phyloP scores from a whole-genome alignment of 371 early-diverging fungal species.

The Syncephalis fuscata region DNA sequence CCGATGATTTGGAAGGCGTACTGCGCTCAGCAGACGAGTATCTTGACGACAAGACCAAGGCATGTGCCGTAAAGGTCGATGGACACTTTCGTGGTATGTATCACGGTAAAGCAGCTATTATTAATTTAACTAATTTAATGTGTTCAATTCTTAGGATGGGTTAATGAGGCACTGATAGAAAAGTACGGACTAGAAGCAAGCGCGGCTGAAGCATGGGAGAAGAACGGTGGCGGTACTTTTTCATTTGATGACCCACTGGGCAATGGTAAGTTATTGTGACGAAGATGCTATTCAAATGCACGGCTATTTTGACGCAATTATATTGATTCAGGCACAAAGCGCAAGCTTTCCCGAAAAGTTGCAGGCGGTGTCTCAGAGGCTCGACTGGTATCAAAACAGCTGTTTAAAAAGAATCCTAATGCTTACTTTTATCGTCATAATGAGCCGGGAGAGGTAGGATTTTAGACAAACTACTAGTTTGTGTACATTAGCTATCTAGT shows the following conservation, averaged over 20 bases:
- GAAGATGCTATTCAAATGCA: too few relatives aligned
- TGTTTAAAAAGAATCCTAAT: constrained; percentile 57
- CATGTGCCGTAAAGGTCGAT: constrained; percentile 30
- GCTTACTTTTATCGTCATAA: constrained; percentile 57
- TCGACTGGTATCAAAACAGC: constrained; percentile 27
- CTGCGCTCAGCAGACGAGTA: constrained; percentile 26
- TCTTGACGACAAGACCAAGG: constrained; percentile 23
- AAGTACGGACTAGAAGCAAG: constrained; percentile 34
- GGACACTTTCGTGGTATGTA: constrained; percentile 29
- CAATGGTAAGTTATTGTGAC: too few relatives aligned
- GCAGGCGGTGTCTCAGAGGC: constrained; percentile 10
- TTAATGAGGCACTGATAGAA: constrained; percentile 29
- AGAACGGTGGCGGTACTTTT: constrained; percentile 55
- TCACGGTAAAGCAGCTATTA: too few relatives aligned
- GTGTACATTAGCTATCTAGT: neutral
- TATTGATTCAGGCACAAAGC: constrained; percentile 7
- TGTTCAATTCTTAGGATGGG: constrained; percentile 23
- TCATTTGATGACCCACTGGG: constrained; percentile 43
- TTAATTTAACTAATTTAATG: neutral
- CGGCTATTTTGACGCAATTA: too few relatives aligned
- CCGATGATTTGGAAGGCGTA: neutral
- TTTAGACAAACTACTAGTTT: constrained; percentile 1
- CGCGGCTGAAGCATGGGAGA: constrained; percentile 51
- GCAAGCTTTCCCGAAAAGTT: neutral
- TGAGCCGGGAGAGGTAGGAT: constrained; percentile 46